Evolutionary conservation across 495 filamentous ascomycete genomes (phyloP), one percentile per base, ranked within the genome.

Genomic region (Tuber indicum): DNA sequence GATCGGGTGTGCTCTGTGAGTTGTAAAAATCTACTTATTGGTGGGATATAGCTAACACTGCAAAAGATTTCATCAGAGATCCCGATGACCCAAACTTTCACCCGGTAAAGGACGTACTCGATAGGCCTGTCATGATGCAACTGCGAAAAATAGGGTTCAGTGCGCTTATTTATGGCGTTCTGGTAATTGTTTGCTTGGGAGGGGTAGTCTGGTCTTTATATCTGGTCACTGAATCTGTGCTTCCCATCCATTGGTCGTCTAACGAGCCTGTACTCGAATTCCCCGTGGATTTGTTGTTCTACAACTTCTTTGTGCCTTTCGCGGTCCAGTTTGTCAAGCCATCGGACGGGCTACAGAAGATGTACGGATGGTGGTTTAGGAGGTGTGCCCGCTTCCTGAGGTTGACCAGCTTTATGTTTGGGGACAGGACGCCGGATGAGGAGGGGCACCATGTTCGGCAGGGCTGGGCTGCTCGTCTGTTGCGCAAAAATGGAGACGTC

Each of bases 1-100:
- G 96, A 77, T 91, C 87, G 72, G 96, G 96, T 62, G 96, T 98
- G 70, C 88, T 99, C 74, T 98, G 91, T 93, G 86, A 88, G 91
- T 87, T 75, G 26, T 16, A 42, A 75, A 16, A 21, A 36, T 21
- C 42, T 72, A 47, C 49, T 41, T 41, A 81, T 26, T 14, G 32
- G 72, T 66, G 5, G 43, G n/a, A 32, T 16, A 43, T 16, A 44
- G 72, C 85, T 87, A 79, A 86, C 77, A 39, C 16, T 73, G 21
- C 71, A 70, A 9, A 70, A 93, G 91, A 97, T 86, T 99, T 99
- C 85, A 98, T 99, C 80, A 92, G 96, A 69, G 96, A 99, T 85
- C 96, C 96, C 19, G 96, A 99, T 86, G 96, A 99, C 84, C 96
- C 96, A 47, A 98, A 94, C 23, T 98, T 99, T 84, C 96, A 99